Percentiles rank a stretch among this genome's conserved stretches.
Conservation (phyloP, 768 basidiomycete genomes). For the Tricholoma saponaceum region DNA sequence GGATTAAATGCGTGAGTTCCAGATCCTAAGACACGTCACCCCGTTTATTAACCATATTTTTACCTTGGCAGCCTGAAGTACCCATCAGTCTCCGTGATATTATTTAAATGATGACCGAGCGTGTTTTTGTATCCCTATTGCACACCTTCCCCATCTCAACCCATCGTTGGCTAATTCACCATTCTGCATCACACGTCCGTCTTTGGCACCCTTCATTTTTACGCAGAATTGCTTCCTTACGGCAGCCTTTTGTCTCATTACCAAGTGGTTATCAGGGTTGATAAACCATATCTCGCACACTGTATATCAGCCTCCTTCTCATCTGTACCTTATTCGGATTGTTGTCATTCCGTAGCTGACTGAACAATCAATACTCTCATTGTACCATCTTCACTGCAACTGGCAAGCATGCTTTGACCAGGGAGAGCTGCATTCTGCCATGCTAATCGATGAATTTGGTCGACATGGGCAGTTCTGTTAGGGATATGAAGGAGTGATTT, state of each 20-base stretch:
- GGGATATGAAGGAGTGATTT: slow-evolving; percentile 2
- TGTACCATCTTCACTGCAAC: slow-evolving; percentile 91
- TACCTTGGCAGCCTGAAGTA: slow-evolving; percentile 71
- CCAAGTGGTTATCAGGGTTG: slow-evolving; percentile 8
- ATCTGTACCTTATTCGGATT: slow-evolving; percentile 36
- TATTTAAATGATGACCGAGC: slow-evolving; percentile 55
- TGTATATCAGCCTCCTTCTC: slow-evolving; percentile 62
- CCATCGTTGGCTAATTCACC: slow-evolving; percentile 32
- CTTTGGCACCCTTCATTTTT: slow-evolving; percentile 64
- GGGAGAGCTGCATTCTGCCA: slow-evolving; percentile 56
- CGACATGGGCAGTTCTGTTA: slow-evolving; percentile 65
- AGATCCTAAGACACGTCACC: not conserved
- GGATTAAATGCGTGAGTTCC: slow-evolving; percentile 84
- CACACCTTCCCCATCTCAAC: slow-evolving; percentile 37
- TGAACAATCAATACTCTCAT: slow-evolving; percentile 71
- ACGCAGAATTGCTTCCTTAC: slow-evolving; percentile 59
- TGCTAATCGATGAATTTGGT: slow-evolving; percentile 75
- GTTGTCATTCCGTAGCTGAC: slow-evolving; percentile 43
- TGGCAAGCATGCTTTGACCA: slow-evolving; percentile 58
- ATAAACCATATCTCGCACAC: slow-evolving; percentile 51
- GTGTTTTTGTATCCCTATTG: slow-evolving; percentile 83
- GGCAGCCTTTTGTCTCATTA: slow-evolving; percentile 29
- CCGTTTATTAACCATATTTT: slow-evolving; percentile 15
- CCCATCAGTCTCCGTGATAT: slow-evolving; percentile 87
- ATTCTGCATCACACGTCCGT: slow-evolving; percentile 50